Conservation (phyloP, 2,329 filamentous ascomycete species). For the Neofusicoccum kwambonambiense region DNA sequence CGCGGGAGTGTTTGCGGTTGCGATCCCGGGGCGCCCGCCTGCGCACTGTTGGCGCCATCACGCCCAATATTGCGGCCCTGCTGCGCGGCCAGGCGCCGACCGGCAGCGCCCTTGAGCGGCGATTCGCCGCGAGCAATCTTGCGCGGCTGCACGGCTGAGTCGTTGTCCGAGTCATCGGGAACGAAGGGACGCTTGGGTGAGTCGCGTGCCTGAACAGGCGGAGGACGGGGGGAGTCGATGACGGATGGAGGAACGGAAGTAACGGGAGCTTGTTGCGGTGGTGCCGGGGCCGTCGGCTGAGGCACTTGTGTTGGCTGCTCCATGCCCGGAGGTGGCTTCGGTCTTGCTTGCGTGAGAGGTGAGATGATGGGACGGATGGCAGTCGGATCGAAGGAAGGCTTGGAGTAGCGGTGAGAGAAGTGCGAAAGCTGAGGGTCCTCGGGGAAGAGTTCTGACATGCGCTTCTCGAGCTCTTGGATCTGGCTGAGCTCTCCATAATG, state of each 20-base stretch:
- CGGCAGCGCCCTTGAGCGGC: conserved; percentile 86
- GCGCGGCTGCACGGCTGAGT: conserved; percentile 61
- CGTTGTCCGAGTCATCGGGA: conserved; percentile 69
- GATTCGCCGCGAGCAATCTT: conserved; percentile 89
- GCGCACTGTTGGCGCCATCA: conserved; percentile 13
- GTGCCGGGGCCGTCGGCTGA: background rate
- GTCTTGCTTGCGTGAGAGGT: conserved; percentile 70
- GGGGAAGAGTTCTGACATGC: conserved; percentile 92
- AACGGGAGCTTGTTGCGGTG: background rate
- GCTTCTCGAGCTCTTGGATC: conserved; percentile 83
- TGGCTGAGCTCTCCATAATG: conserved; percentile 90
- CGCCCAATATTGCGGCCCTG: conserved; percentile 43
- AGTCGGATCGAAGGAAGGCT: conserved; percentile 72
- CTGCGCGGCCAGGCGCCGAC: conserved; percentile 78
- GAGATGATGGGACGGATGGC: conserved; percentile 80
- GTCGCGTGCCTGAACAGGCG: conserved; percentile 25
- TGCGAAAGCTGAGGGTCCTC: conserved; percentile 74
- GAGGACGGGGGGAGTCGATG: conserved; percentile 19
- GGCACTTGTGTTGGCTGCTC: conserved; percentile 4
- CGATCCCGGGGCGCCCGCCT: conserved; percentile 26
- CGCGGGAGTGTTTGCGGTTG: conserved; percentile 69
- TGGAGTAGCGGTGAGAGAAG: conserved; percentile 74
- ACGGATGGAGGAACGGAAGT: conserved; percentile 8
- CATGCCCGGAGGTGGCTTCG: conserved; percentile 25
- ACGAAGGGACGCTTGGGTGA: conserved; percentile 50